A percentile compares a stretch with the other conserved stretches of the same genome.
Conservation (phyloP, 306 rosid species). For the Prunus kanzakura region DNA sequence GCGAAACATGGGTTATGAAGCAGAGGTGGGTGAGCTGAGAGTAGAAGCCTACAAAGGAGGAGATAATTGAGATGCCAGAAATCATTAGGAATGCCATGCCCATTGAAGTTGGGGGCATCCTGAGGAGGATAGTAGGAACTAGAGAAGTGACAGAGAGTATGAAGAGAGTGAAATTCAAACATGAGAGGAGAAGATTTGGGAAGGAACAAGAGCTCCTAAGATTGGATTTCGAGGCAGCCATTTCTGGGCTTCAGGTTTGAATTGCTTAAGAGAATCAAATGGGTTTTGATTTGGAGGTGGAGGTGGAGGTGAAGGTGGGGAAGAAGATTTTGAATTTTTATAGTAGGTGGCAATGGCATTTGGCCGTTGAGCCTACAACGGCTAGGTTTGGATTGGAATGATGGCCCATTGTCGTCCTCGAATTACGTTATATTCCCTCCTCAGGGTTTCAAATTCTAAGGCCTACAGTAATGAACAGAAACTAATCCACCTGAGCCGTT, state of each 20-base stretch:
- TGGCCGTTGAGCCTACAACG: conserved; percentile 63
- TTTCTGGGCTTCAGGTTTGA: conserved; percentile 10
- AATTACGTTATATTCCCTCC: conserved; percentile 44
- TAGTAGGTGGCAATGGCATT: conserved; percentile 14
- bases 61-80: conserved; percentile 56
- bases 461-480: not conserved
- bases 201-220: conserved; percentile 55
- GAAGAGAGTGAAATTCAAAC: conserved; percentile 54
- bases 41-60: conserved; percentile 69
- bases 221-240: conserved; percentile 53
- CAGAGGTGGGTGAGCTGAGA: conserved; percentile 64
- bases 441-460: conserved; percentile 32
- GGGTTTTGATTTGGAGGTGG: not conserved
- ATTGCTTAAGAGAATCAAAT: not conserved
- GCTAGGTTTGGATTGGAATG: conserved; percentile 31
- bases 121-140: conserved; percentile 65
- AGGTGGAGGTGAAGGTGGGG: not conserved
- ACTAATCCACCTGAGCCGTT: too few species aligned
- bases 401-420: conserved; percentile 37
- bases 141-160: conserved; percentile 59
- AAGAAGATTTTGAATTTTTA: conserved; percentile 37
- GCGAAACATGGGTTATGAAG: conserved; percentile 61
- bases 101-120: conserved; percentile 68
- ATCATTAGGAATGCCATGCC: conserved; percentile 70
- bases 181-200: conserved; percentile 54